Percentiles rank a stretch among this genome's conserved stretches.
phyloP scores from a whole-genome alignment of 2,329 filamentous ascomycete genomes.

The Scolecobasidium constrictum region DNA sequence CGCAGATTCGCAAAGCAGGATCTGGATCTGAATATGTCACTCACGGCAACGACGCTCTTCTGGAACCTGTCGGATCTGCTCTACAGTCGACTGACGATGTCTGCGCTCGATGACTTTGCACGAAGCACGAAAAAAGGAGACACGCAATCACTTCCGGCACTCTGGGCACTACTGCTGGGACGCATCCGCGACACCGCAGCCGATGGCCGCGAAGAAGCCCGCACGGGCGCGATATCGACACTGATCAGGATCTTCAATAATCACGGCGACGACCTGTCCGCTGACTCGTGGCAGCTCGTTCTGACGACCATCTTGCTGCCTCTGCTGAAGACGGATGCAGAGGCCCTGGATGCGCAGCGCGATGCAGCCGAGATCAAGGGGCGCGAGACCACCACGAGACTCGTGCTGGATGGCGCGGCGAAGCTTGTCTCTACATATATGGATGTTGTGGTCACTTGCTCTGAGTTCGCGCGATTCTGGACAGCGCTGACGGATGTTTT shows the following conservation, averaged over 20 bases:
- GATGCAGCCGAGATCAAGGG: slow-evolving; percentile 16
- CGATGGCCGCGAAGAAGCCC: slow-evolving; percentile 62
- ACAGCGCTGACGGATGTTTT: slow-evolving; percentile 60
- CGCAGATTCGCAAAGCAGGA: slow-evolving; percentile 82
- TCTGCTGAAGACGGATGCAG: slow-evolving; percentile 40
- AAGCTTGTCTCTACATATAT: slow-evolving; percentile 42
- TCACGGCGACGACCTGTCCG: slow-evolving; percentile 68
- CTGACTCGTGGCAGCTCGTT: slow-evolving; percentile 74
- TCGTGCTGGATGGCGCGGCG: slow-evolving; percentile 24
- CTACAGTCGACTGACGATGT: slow-evolving; percentile 31
- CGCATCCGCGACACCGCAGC: slow-evolving; percentile 60
- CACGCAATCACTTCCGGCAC: slow-evolving; percentile 54
- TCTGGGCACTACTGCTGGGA: slow-evolving; percentile 70
- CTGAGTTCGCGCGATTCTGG: slow-evolving; percentile 65
- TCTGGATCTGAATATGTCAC: slow-evolving; percentile 87
- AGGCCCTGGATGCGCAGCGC: slow-evolving; percentile 1
- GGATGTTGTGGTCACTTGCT: slow-evolving; percentile 54
- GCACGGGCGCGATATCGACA: slow-evolving; percentile 85
- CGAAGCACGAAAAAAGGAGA: slow-evolving; percentile 39
- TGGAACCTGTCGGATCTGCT: slow-evolving; percentile 92
- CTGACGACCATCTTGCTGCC: slow-evolving; percentile 71
- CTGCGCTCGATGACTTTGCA: slow-evolving; percentile 7
- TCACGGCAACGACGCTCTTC: slow-evolving; percentile 87
- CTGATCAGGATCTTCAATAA: slow-evolving; percentile 85
- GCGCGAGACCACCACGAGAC: slow-evolving; percentile 28